These are phyloP conservation scores for Mycena albidolilacea DNA, from an alignment of 768 basidiomycete genomes.

Conservation along the genomic window DNA sequence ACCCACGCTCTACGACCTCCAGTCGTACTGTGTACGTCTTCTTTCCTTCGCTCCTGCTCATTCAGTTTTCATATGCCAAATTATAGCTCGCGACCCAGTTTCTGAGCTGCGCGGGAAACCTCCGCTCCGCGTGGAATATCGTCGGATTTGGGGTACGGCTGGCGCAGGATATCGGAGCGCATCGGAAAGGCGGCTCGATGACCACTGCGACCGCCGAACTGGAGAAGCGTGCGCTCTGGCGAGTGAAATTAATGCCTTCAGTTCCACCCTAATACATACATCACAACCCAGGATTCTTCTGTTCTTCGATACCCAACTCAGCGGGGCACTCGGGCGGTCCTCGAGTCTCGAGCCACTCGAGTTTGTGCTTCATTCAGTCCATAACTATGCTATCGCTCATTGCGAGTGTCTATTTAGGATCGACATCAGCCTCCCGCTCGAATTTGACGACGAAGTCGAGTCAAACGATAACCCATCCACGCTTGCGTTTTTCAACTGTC, in stretches of 20 bases:
- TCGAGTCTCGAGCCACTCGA: background rate
- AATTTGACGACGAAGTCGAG: background rate
- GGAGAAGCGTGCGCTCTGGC: slow-evolving; percentile 21
- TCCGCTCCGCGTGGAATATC: slow-evolving; percentile 6
- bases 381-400: too few relatives aligned
- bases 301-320: background rate
- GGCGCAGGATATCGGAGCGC: slow-evolving; percentile 9
- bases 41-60: background rate
- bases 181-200: background rate
- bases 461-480: background rate
- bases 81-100: slow-evolving; percentile 13
- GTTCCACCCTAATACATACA: background rate
- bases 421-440: background rate
- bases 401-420: too few relatives aligned
- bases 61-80: background rate
- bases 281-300: background rate
- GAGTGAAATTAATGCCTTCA: background rate
- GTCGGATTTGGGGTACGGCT: slow-evolving; percentile 12
- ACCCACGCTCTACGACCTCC: slow-evolving; percentile 11
- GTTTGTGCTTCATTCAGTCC: too few relatives aligned
- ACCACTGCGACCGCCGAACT: background rate
- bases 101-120: background rate
- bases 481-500: background rate
- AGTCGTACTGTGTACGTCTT: slow-evolving; percentile 19
- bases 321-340: background rate